A percentile compares a stretch with the other conserved stretches of the same genome.
Evolutionary conservation across 2,329 filamentous ascomycete species (phyloP).

Genomic region (Tricladium varicosporioides): DNA sequence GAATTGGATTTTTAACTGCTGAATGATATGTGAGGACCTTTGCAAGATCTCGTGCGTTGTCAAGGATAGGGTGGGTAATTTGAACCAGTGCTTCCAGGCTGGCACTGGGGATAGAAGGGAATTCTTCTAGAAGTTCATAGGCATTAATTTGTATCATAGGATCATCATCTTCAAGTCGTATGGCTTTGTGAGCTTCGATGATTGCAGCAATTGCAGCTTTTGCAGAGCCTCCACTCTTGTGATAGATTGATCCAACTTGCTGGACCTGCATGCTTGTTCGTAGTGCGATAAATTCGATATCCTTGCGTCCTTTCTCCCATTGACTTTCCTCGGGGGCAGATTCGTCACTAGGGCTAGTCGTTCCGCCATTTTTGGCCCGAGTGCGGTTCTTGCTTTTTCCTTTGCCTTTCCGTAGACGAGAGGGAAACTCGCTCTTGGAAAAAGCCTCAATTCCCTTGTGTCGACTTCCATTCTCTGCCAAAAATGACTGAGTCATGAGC

Average conservation of each 20-base stretch:
- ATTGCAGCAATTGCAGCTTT: constrained; percentile 53
- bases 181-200: constrained; percentile 27
- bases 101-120: constrained; percentile 47
- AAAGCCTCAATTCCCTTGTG: constrained; percentile 83
- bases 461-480: constrained; percentile 63
- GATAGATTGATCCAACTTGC: constrained; percentile 55
- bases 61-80: constrained; percentile 55
- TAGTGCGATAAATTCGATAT: constrained; percentile 59
- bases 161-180: constrained; percentile 41
- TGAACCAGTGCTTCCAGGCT: constrained; percentile 52
- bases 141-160: constrained; percentile 47
- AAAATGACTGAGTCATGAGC: constrained; percentile 74
- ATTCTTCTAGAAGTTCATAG: constrained; percentile 52
- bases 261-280: constrained; percentile 46
- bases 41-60: constrained; percentile 58
- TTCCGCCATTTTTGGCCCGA: constrained; percentile 9
- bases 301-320: constrained; percentile 55
- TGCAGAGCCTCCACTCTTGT: constrained; percentile 56
- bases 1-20: constrained; percentile 16
- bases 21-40: constrained; percentile 44
- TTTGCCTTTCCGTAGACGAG: constrained; percentile 37
- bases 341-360: neutral
- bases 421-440: constrained; percentile 49
- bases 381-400: constrained; percentile 34
- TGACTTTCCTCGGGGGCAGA: constrained; percentile 41